Evolutionary conservation across 1,139 yeast genomes (phyloP).

Genomic region (Magnusiomyces tetraspermus): DNA sequence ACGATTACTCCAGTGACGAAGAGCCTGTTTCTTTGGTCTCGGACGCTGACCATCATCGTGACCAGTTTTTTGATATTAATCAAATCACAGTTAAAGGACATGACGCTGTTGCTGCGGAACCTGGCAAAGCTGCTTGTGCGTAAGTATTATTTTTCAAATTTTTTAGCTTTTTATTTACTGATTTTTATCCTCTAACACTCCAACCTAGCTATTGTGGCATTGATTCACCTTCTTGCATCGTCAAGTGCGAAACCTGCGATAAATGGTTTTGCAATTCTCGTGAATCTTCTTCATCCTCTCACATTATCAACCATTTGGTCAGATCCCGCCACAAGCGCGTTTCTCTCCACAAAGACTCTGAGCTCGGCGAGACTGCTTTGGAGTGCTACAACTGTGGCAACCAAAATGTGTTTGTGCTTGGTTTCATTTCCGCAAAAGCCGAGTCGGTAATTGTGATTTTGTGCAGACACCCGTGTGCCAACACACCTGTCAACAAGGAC

Average conservation of each 20-base stretch:
- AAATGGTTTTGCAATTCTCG: constrained; percentile 92
- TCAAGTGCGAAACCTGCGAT: constrained; percentile 66
- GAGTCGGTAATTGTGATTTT: constrained; percentile 81
- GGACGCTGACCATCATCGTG: constrained; percentile 17
- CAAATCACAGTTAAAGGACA: constrained; percentile 7
- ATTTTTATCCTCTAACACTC: neutral
- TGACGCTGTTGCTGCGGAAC: too few relatives aligned
- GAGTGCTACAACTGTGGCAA: constrained; percentile 92
- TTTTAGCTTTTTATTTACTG: neutral
- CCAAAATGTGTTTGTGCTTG: constrained; percentile 69
- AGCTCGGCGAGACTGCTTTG: constrained; percentile 71
- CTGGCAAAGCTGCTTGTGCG: constrained; percentile 24
- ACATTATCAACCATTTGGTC: constrained; percentile 78
- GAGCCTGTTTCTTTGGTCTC: constrained; percentile 22
- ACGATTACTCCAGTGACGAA: constrained; percentile 14
- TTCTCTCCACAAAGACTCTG: constrained; percentile 68
- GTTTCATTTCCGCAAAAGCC: constrained; percentile 80
- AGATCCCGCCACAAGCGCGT: constrained; percentile 69
- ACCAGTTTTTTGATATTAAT: neutral
- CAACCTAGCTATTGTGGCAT: constrained; percentile 56
- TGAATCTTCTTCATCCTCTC: constrained; percentile 56
- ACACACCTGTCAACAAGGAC: constrained; percentile 37
- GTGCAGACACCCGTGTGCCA: constrained; percentile 84
- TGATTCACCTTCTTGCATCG: constrained; percentile 54
- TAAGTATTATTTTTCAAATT: constrained; percentile 13